Base-by-base conservation (phyloP, 2,329 filamentous ascomycete species). In the Ophiostoma himal-ulmi region DNA sequence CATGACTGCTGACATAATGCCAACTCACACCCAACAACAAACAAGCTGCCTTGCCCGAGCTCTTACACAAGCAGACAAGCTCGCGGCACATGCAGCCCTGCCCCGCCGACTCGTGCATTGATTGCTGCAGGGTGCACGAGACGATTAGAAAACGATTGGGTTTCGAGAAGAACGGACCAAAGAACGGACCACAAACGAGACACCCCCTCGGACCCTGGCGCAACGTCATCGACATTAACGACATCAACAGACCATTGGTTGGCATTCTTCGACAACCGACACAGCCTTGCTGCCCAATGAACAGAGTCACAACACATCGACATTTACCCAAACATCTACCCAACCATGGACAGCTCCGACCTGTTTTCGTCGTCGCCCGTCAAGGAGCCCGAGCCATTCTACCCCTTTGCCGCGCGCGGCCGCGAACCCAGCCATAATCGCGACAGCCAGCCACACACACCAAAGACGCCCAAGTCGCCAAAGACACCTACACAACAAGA, bases 401-500 rank as follows among this genome's bases (percentile, higher is more conserved):
- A 65, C 36, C 36, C 62, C 7, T 65, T 65, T 39, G 62, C 62
- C 6, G 34, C 62, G n/a, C 39, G 65, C 39, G 65, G 64, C 36
- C 36, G 64, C 36, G 64, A 37, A 22, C n/a, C 34, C 22, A 22
- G 39, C 64, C 36, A 30, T 20, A 22, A 11, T 26, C 36, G 22
- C 62, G 41, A 67, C 69, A 52, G 13, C 52, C 37, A 62, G 62
- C 20, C 74, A 75, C 22, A 77, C 78, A 67, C 77, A 76, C 65
- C 65, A 39, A 48, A 30, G 65, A 67, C 65, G n/a, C 77, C 82
- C 57, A 82, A 80, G 74, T 81, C 81, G 0, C 82, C 84, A 11
- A 83, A 79, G 74, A 87, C 82, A 26, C 83, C 79, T 74, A 85
- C 73, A 71, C 68, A 6, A n/a, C 30, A 30, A 30, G 41, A 48